Evolutionary conservation across 768 basidiomycete species (phyloP), one percentile per base, ranked within the genome.

Genomic region (Wakefieldia striispora): DNA sequence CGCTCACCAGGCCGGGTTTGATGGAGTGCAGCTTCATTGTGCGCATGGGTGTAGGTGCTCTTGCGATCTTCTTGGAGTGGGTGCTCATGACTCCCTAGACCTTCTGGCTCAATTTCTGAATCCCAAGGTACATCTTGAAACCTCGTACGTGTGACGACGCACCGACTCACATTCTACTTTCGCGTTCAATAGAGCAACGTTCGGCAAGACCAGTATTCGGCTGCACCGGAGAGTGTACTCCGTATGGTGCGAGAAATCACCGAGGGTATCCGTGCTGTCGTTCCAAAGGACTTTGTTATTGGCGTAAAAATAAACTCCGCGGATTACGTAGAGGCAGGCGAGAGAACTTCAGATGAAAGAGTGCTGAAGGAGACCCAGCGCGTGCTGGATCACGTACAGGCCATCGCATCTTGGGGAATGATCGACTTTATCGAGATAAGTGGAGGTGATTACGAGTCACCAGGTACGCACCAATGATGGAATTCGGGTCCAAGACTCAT

Each of bases 381-480:
- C 21, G 84, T 84, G 1, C 66, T 91, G 3, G 66, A 74, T 19
- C 84, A 93, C 59, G 71, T 92, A 12, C 65, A 69, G 16, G 63
- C 74, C 34, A 80, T 93, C 24, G 79, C 84, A 0, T 62, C 65
- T 34, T 90, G 89, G 83, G 75, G 76, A 1, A 68, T 70, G 16
- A 60, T 95, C 5, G 92, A 95, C 64, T 87, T 92, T 60, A 81
- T 95, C 43, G 92, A 95, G 66, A 80, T 95, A 51, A 90, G 86
- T 47, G 92, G 92, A 2, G 92, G 92, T 0, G 84, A 86, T 62
- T 95, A 95, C 56, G 88, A 91, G 60, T 79, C 75, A 16, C 86
- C 88, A 57, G 80, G 91, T 86, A 57, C 16, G 74, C 58, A 11
- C 0, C 3, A 23, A 13, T 5, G 24, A 35, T 17, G 2, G 39